Evolutionary conservation across 1,284 basidiomycete genomes (phyloP).

Genomic region (Sphaerobolus stellatus): DNA sequence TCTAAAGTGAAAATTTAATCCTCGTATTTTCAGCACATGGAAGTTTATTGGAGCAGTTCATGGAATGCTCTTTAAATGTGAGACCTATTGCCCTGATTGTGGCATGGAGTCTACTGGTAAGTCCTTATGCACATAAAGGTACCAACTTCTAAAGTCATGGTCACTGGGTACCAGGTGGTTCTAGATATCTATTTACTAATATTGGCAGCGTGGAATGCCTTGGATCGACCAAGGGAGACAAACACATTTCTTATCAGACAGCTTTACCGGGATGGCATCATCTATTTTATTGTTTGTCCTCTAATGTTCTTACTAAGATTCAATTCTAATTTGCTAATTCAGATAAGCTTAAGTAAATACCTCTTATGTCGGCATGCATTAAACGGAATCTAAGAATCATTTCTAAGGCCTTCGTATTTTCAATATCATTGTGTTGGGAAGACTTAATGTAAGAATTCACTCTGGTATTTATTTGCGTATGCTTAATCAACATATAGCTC

Average conservation of each 20-base stretch:
- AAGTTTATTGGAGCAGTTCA: too few relatives aligned
- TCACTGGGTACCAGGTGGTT: slow-evolving; percentile 11
- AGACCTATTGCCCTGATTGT: not conserved
- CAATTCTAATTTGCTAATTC: not conserved
- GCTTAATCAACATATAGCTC: not conserved
- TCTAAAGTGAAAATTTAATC: too few relatives aligned
- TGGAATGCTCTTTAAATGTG: not conserved
- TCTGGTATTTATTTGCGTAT: not conserved
- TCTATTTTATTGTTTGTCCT: slow-evolving; percentile 6
- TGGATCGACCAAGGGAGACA: slow-evolving; percentile 16
- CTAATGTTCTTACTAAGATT: not conserved
- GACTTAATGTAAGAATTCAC: not conserved
- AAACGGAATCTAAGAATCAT: too few relatives aligned
- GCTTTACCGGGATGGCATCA: slow-evolving; percentile 18
- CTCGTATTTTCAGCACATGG: too few relatives aligned
- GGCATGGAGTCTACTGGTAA: not conserved
- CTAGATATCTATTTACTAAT: slow-evolving; percentile 18
- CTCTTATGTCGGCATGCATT: too few relatives aligned
- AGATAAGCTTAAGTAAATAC: not conserved
- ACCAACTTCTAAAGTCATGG: too few relatives aligned
- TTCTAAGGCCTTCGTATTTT: not conserved
- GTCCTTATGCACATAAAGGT: not conserved
- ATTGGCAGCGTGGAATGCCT: slow-evolving; percentile 16
- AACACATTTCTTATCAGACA: slow-evolving; percentile 6
- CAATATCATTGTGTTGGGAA: not conserved